Base-by-base conservation (phyloP, 2,329 filamentous ascomycete species). In the Tolypocladium nubicola region DNA sequence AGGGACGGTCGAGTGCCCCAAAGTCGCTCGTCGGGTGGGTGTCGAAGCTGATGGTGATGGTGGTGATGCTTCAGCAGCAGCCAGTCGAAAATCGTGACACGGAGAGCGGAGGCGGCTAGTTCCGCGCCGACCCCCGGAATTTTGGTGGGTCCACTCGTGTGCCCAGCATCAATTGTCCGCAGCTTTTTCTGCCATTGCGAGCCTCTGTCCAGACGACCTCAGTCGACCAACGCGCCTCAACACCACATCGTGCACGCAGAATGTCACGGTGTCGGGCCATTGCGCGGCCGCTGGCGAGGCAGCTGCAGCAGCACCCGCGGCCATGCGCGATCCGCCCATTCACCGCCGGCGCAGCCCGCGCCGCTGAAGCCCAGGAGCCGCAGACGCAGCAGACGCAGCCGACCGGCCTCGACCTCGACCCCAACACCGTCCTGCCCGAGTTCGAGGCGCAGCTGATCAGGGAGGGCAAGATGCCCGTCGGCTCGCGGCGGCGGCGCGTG, bases 401-500 rank as follows among this genome's bases (percentile, higher is more conserved):
- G 59, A 70, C 69, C 57, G 71, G 74, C 38, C 70, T 73, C 61
- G 74, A 79, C 63, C 73, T 84, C 63, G 83, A 90, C 68, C 88
- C 86, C n/a, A 77, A 82, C 61, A 84, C 83, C n/a, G 87, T 89
- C 33, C 79, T 83, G 49, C 83, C 71, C 52, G 68, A 71, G 58
- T 72, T 71, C 56, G 72, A 74, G 61, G 79, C 85, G 58, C 88
- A 94, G 73, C 79, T 96, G 56, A 76, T 91, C 67, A 83, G 82
- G 68, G 75, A 81, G 62, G 87, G 89, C 56, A 79, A 84, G 50
- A 79, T 83, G 60, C 90, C 90, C 55, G 78, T 96, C 65, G 92
- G 92, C 54, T 96, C 91, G 52, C 85, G 92, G 65, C 84, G 92
- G 78, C 87, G 92, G 61, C 87, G 93, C 69, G 83, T 85, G 35